Conservation (phyloP, 2,329 filamentous ascomycete genomes). For the Cladophialophora yegresii region DNA sequence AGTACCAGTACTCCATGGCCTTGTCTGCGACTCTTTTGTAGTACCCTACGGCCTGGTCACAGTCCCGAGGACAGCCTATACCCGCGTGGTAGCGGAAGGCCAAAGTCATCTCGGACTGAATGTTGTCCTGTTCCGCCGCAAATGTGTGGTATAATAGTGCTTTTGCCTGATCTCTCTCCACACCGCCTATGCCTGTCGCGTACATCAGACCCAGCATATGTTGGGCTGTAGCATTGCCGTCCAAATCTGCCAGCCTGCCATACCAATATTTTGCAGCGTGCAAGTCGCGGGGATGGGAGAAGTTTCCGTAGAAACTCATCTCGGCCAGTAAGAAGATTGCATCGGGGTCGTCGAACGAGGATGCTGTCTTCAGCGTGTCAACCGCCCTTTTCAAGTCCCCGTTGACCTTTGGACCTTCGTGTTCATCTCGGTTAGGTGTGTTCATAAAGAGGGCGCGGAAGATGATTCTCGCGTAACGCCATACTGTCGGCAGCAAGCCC, state of each 20-base stretch:
- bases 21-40: conserved; percentile 95
- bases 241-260: conserved; percentile 69
- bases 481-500: conserved; percentile 58
- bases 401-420: conserved; percentile 44
- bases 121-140: conserved; percentile 79
- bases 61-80: conserved; percentile 81
- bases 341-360: conserved; percentile 63
- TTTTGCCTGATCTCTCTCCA: conserved; percentile 84
- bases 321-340: conserved; percentile 88
- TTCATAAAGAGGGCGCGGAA: conserved; percentile 68
- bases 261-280: conserved; percentile 78
- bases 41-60: conserved; percentile 79
- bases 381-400: conserved; percentile 60
- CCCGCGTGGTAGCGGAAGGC: conserved; percentile 83
- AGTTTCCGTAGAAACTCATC: conserved; percentile 97
- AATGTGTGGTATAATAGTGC: conserved; percentile 93
- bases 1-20: conserved; percentile 81
- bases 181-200: conserved; percentile 84
- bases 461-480: conserved; percentile 63
- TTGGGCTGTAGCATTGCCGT: conserved; percentile 89
- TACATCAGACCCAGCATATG: conserved; percentile 97
- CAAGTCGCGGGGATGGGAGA: conserved; percentile 80
- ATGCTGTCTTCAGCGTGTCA: conserved; percentile 60
- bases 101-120: conserved; percentile 87
- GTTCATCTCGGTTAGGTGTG: conserved; percentile 52